These are phyloP conservation scores for Cucurbitaria berberidis DNA, from an alignment of 2,329 filamentous ascomycete species.

Conservation along the genomic window DNA sequence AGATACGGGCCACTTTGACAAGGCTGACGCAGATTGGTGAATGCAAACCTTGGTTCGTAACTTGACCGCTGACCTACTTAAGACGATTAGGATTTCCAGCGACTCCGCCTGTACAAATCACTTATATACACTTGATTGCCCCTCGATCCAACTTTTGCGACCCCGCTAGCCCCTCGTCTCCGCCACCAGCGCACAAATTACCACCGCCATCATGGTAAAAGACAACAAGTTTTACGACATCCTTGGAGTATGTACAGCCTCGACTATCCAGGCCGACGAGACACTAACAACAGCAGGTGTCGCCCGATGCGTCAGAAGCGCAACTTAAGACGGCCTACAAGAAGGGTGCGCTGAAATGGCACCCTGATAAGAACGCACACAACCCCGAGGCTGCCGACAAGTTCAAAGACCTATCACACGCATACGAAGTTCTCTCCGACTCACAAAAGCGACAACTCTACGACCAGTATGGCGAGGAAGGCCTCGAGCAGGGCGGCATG, in stretches of 20 bases:
- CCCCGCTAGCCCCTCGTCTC: slow-evolving; percentile 34
- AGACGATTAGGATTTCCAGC: slow-evolving; percentile 4
- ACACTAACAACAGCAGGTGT: slow-evolving; percentile 62
- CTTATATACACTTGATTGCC: slow-evolving; percentile 7
- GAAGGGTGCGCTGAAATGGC: slow-evolving; percentile 79
- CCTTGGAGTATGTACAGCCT: slow-evolving; percentile 68
- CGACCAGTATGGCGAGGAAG: slow-evolving; percentile 97
- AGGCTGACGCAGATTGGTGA: slow-evolving; percentile 24
- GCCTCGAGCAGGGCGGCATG: slow-evolving; percentile 82
- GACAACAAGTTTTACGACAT: slow-evolving; percentile 81
- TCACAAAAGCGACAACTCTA: slow-evolving; percentile 89
- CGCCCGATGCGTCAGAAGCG: slow-evolving; percentile 78
- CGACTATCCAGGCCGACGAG: neutral
- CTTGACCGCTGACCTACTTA: slow-evolving; percentile 25
- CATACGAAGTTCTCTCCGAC: slow-evolving; percentile 94
- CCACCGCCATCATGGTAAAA: slow-evolving; percentile 69
- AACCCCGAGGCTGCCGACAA: slow-evolving; percentile 94
- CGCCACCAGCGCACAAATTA: slow-evolving; percentile 10
- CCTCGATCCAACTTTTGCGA: slow-evolving; percentile 29
- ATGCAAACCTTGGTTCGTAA: slow-evolving; percentile 16
- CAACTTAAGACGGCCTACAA: slow-evolving; percentile 94
- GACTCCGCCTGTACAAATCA: slow-evolving; percentile 9
- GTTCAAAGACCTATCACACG: slow-evolving; percentile 96
- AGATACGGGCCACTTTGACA: slow-evolving; percentile 14
- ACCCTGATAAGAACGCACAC: slow-evolving; percentile 94